A percentile compares a stretch with the other conserved stretches of the same genome.
Conservation (phyloP, 495 filamentous ascomycete genomes). For the Penicillium turbatum region DNA sequence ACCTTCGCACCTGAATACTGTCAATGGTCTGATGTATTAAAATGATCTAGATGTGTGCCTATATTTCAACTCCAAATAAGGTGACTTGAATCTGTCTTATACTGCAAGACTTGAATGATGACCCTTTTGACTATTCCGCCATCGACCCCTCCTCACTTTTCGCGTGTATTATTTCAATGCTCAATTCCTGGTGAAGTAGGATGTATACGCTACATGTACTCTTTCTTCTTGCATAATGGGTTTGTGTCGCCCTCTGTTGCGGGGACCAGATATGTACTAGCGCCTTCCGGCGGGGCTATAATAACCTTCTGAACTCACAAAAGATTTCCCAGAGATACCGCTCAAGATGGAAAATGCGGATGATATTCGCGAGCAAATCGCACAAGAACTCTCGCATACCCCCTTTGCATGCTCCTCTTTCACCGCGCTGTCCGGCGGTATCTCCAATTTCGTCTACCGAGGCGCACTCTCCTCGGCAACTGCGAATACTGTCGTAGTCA, state of each 20-base stretch:
- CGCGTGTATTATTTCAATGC: too few relatives aligned
- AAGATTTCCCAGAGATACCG: background rate
- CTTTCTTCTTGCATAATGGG: too few relatives aligned
- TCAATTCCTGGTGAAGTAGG: too few relatives aligned
- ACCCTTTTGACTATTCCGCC: too few relatives aligned
- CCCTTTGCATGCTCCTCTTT: conserved; percentile 49
- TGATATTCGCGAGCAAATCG: conserved; percentile 17
- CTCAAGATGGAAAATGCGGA: conserved; percentile 26
- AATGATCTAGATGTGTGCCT: too few relatives aligned
- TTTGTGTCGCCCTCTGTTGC: background rate
- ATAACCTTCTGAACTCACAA: background rate
- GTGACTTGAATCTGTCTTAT: too few relatives aligned
- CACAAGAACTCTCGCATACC: conserved; percentile 27
- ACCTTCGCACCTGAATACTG: too few relatives aligned
- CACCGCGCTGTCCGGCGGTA: conserved; percentile 48
- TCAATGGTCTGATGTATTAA: too few relatives aligned
- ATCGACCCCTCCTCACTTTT: too few relatives aligned
- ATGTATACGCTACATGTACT: too few relatives aligned
- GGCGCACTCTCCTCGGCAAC: conserved; percentile 37
- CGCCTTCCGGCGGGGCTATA: background rate
- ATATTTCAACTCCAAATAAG: too few relatives aligned
- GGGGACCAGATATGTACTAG: background rate
- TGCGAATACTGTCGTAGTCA: conserved; percentile 45
- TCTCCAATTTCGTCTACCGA: conserved; percentile 57
- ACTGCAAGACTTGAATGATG: too few relatives aligned